Conservation (phyloP, 148 eudicot species). For the Agrostemma githago region DNA sequence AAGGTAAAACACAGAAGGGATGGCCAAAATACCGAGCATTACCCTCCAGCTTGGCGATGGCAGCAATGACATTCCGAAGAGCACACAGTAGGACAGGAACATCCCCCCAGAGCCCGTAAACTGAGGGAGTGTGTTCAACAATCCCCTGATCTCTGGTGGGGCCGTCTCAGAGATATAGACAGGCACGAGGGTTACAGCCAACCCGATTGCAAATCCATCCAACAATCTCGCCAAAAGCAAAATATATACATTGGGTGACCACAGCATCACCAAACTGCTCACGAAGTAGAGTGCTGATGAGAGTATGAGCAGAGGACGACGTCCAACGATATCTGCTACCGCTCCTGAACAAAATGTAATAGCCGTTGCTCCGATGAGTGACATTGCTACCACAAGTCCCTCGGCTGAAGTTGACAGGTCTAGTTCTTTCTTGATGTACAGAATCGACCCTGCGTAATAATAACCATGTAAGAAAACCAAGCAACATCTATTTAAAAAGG, state of each 20-base stretch:
- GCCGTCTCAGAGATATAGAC: conserved; percentile 90
- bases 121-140: conserved; percentile 80
- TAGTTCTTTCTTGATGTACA: conserved; percentile 69
- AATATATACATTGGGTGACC: conserved; percentile 95
- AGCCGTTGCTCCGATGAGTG: conserved; percentile 83
- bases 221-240: conserved; percentile 74
- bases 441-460: conserved; percentile 46
- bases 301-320: conserved; percentile 82
- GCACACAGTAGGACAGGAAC: conserved; percentile 80
- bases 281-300: conserved; percentile 68
- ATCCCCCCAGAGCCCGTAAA: conserved; percentile 79
- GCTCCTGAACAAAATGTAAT: conserved; percentile 87
- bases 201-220: conserved; percentile 87
- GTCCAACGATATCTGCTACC: conserved; percentile 65
- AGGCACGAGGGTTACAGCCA: conserved; percentile 84
- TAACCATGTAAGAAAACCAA: conserved; percentile 7
- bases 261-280: conserved; percentile 75
- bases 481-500: background rate
- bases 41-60: conserved; percentile 74
- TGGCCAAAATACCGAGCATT: conserved; percentile 81
- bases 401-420: conserved; percentile 50
- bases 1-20: conserved; percentile 77
- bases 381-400: conserved; percentile 92
- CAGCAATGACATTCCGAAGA: conserved; percentile 76
- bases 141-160: conserved; percentile 87